Conservation (phyloP, 192 early-diverging fungal genomes). For the Mortierella antarctica region DNA sequence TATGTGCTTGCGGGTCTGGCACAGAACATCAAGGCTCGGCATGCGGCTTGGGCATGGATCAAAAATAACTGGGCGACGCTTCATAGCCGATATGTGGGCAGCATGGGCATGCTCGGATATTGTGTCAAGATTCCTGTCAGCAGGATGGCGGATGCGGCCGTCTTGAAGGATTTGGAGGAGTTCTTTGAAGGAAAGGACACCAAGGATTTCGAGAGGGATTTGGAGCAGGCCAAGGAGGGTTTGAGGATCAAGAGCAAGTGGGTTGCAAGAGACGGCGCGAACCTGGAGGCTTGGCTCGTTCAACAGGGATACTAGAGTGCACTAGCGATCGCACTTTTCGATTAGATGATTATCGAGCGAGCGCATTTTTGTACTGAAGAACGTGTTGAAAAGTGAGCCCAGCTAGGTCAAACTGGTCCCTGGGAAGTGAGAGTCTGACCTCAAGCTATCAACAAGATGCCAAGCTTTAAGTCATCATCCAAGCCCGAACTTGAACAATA, state of each 20-base stretch:
- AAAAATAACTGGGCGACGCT: conserved; percentile 62
- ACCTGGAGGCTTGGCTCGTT: conserved; percentile 57
- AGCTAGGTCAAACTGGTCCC: not conserved
- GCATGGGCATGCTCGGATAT: conserved; percentile 69
- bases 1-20: conserved; percentile 60
- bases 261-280: conserved; percentile 60
- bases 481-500: too few species aligned
- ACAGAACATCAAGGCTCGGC: conserved; percentile 53
- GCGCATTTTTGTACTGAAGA: too few species aligned
- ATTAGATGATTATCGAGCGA: too few species aligned
- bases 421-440: not conserved
- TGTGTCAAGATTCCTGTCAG: conserved; percentile 60
- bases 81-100: conserved; percentile 61
- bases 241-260: conserved; percentile 65
- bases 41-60: conserved; percentile 66
- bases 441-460: not conserved
- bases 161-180: conserved; percentile 62
- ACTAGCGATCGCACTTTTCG: too few species aligned
- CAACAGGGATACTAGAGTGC: conserved; percentile 38
- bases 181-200: conserved; percentile 66
- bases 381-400: not conserved
- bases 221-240: conserved; percentile 70
- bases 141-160: conserved; percentile 58
- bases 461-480: too few species aligned
- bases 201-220: conserved; percentile 62